Evolutionary conservation across 495 filamentous ascomycete genomes (phyloP).

Genomic region (Penicillium waksmanii): DNA sequence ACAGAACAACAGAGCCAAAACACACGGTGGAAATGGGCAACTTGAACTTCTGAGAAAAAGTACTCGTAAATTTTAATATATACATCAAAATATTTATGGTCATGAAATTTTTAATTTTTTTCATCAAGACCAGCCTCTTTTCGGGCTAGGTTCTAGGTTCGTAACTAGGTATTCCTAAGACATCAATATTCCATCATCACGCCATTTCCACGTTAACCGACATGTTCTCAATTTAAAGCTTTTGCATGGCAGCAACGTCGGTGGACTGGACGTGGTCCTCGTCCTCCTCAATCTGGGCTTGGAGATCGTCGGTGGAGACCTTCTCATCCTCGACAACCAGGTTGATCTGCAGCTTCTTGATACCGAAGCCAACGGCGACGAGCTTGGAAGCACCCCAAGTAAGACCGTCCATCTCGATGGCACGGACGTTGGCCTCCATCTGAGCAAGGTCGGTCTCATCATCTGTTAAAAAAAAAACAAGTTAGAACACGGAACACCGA

Average conservation of each 20-base stretch:
- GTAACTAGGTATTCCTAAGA: slow-evolving; percentile 37
- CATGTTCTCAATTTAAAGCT: slow-evolving; percentile 66
- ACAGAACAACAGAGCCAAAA: too few relatives aligned
- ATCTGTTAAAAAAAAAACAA: slow-evolving; percentile 51
- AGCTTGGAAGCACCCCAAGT: slow-evolving; percentile 94
- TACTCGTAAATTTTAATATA: background rate
- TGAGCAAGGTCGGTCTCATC: slow-evolving; percentile 89
- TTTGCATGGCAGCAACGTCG: slow-evolving; percentile 90
- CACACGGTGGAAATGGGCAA: too few relatives aligned
- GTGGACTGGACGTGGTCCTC: slow-evolving; percentile 98
- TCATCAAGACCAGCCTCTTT: slow-evolving; percentile 33
- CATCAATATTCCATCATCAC: slow-evolving; percentile 49
- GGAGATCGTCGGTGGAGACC: slow-evolving; percentile 83
- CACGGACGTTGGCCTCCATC: slow-evolving; percentile 80
- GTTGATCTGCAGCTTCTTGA: slow-evolving; percentile 99
- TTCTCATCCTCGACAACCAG: slow-evolving; percentile 97
- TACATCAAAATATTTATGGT: slow-evolving; percentile 16
- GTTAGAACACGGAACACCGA: slow-evolving; percentile 32
- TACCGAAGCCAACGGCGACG: slow-evolving; percentile 90
- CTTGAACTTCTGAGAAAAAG: background rate
- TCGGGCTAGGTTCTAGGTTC: slow-evolving; percentile 31
- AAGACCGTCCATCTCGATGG: slow-evolving; percentile 90
- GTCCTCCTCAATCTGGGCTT: slow-evolving; percentile 81
- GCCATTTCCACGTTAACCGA: slow-evolving; percentile 43
- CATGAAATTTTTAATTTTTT: slow-evolving; percentile 36